Evolutionary conservation across 2,329 filamentous ascomycete species (phyloP).

Genomic region (Conoideocrella luteorostrata): DNA sequence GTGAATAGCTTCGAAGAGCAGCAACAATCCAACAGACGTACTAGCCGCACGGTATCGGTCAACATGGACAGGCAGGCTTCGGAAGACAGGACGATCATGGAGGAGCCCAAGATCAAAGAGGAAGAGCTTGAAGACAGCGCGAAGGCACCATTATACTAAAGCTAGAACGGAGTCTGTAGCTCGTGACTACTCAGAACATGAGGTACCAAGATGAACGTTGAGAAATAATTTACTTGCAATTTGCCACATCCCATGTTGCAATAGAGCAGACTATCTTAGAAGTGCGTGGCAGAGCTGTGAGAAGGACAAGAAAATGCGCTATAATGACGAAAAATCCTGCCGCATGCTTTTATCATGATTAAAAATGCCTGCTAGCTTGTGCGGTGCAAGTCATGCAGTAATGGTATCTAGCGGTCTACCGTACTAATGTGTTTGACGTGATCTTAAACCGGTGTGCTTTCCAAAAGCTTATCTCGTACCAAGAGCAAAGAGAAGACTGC

Average conservation of each 20-base stretch:
- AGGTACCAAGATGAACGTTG: slow-evolving; percentile 25
- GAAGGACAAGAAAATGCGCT: too few relatives aligned
- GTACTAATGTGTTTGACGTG: too few relatives aligned
- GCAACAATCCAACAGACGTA: slow-evolving; percentile 29
- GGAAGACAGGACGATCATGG: slow-evolving; percentile 33
- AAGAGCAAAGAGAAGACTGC: slow-evolving; percentile 51
- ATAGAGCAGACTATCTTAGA: neutral
- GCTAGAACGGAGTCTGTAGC: slow-evolving; percentile 31
- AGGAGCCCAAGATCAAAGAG: slow-evolving; percentile 41
- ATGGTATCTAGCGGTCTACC: too few relatives aligned
- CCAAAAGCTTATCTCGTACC: slow-evolving; percentile 28
- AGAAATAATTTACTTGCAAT: slow-evolving; percentile 3
- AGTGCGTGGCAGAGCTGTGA: too few relatives aligned
- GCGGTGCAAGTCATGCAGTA: too few relatives aligned
- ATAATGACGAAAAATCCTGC: too few relatives aligned
- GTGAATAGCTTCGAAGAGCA: slow-evolving; percentile 52
- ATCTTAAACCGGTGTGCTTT: too few relatives aligned
- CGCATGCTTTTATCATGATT: too few relatives aligned
- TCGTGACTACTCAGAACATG: slow-evolving; percentile 35
- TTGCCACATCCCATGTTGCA: too few relatives aligned
- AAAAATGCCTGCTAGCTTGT: too few relatives aligned
- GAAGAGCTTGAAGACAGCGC: slow-evolving; percentile 35
- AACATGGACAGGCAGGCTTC: slow-evolving; percentile 20
- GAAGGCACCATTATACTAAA: slow-evolving; percentile 25
- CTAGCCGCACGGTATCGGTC: slow-evolving; percentile 39